Percentiles rank a stretch among this genome's conserved stretches.
These are phyloP conservation scores for Kwoniella sp. DNA, from an alignment of 768 basidiomycete genomes.

Conservation along the genomic window DNA sequence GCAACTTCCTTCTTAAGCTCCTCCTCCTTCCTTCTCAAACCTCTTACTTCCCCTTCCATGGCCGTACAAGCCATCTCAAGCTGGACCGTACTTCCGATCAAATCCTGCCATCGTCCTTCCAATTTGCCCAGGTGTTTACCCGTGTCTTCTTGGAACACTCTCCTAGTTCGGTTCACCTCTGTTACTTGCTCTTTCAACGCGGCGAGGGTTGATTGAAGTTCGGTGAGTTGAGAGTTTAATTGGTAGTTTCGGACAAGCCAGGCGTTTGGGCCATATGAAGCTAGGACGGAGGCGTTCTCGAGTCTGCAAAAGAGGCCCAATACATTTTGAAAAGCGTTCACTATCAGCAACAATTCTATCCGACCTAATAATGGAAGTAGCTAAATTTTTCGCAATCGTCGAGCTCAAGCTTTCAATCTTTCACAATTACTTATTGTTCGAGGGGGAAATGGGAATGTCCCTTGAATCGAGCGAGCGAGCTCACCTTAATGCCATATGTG, in stretches of 20 bases:
- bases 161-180: conserved; percentile 83
- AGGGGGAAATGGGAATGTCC: no score
- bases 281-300: conserved; percentile 76
- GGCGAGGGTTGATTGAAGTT: conserved; percentile 58
- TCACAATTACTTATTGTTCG: no score
- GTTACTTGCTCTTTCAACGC: conserved; percentile 68
- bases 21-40: conserved; percentile 51
- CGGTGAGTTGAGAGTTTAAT: conserved; percentile 75
- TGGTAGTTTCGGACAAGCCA: conserved; percentile 91
- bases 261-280: conserved; percentile 85
- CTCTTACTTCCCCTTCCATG: conserved; percentile 72
- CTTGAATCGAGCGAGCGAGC: conserved; percentile 11
- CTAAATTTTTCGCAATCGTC: no score
- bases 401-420: no score
- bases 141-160: conserved; percentile 76
- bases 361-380: no score
- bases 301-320: conserved; percentile 60
- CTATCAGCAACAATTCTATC: not conserved
- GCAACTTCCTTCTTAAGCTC: conserved; percentile 44
- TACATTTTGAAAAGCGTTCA: not conserved
- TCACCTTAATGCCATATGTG: conserved; percentile 51
- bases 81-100: conserved; percentile 85
- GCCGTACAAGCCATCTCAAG: conserved; percentile 94
- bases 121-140: conserved; percentile 77
- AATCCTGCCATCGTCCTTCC: conserved; percentile 88